Evolutionary conservation across 2,329 filamentous ascomycete species (phyloP), one percentile per base, ranked within the genome.

Genomic region (Colletotrichum chrysophilum): DNA sequence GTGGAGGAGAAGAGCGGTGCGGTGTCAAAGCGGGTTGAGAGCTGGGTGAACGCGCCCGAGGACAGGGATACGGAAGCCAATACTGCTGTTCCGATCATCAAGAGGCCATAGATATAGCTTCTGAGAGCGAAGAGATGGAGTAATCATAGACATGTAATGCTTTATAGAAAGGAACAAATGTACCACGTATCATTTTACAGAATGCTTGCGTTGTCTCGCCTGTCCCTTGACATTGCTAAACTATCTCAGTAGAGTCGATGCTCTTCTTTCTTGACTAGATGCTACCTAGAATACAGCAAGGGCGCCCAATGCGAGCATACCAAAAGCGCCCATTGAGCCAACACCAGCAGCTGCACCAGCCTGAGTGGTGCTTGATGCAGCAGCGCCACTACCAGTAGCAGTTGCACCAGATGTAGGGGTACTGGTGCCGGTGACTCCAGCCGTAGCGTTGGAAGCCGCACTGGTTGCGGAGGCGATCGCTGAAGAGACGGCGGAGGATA

Each of bases 271-370:
- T 8, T 14, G 12, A 12, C 18, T 6, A 7, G 18, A n/a, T 12
- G 10, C 5, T 0, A 21, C 43, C 36, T 65, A 77, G 60, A 77
- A 67, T 14, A 56, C 38, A n/a, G 76, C 76, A 21, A 77, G 55
- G 24, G 70, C 76, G 24, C 76, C 76, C 32, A 77, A 38, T 8
- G 64, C 74, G 26, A 76, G 66, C 48, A 74, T 69, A 24, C 74
- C 76, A 12, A 70, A 7, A 26, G 64, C 48, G 5, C 76, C 74
- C 56, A 70, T 60, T 7, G 65, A 69, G 26, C 48, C 69, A 26
- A 70, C 6, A 3, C 64, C 43, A 24, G 69, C 21, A 18, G 76
- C 76, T 32, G 38, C 70, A 10, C 21, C 70, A 14, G 74, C 32
- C 24, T 58, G 38, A 9, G 66, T 36, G 26, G 60, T 62, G 7